Percentiles rank a stretch among this genome's conserved stretches.
Evolutionary conservation across 179 eudicot species (phyloP).

Genomic region (Dionaea muscipula): DNA sequence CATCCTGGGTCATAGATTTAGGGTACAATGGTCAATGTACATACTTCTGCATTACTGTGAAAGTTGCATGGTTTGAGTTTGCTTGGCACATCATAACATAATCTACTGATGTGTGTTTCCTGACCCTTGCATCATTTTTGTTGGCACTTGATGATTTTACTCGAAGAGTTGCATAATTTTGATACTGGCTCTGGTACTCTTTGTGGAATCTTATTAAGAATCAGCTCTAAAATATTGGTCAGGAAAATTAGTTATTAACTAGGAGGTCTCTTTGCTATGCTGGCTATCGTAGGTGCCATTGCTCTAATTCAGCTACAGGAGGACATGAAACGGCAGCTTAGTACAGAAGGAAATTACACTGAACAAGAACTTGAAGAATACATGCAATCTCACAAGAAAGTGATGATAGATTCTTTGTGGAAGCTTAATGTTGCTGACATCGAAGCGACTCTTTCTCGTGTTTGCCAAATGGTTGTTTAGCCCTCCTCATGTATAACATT

Average conservation of each 20-base stretch:
- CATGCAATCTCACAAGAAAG: conserved; percentile 87
- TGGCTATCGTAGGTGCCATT: conserved; percentile 63
- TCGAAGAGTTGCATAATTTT: not conserved
- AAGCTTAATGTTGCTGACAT: conserved; percentile 98
- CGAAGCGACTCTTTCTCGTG: conserved; percentile 81
- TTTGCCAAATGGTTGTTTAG: conserved; percentile 78
- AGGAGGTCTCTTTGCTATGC: conserved; percentile 1
- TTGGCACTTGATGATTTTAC: not conserved
- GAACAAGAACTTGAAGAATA: conserved; percentile 90
- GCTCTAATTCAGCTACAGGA: conserved; percentile 94
- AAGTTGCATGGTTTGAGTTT: not conserved
- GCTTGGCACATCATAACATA: not conserved
- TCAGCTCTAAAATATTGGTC: not conserved
- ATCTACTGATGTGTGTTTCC: not conserved
- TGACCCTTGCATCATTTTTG: not conserved
- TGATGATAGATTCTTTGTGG: conserved; percentile 97
- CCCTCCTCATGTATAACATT: conserved; percentile 8
- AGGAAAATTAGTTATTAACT: not conserved
- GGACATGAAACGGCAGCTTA: conserved; percentile 86
- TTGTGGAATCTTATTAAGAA: not conserved
- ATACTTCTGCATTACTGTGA: no score
- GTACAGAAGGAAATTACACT: conserved; percentile 69
- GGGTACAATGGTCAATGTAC: no score
- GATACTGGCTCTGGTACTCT: not conserved
- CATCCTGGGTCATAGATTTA: no score